Base-by-base conservation (phyloP, 305 asterid species). In the Solanum hybrid region DNA sequence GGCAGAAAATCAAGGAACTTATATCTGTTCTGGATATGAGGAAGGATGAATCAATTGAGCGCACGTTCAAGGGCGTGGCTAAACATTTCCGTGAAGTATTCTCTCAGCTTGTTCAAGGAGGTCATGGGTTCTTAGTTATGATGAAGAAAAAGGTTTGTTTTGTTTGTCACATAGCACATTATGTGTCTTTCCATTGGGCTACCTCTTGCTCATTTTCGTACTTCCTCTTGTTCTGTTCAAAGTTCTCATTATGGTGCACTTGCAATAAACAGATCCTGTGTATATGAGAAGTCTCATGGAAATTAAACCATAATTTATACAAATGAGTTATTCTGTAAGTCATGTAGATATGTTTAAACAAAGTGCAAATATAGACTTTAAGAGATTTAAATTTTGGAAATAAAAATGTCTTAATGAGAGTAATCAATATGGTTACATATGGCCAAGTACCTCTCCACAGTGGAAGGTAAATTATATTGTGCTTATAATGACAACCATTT, bases 11-110 rank as follows among this genome's bases (percentile, higher is more conserved):
- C 93, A 95, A 95, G 93, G 99, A 98, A 89, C 99, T 98, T 92
- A 94, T 98, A 94, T 90, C 94, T 79, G 98, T 95, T 89, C 91
- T 98, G 95, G 99, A 98, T 94, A 95, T 95, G 99, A 95, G 99
- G 93, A 98, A 98, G 93, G 99, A 98, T 91, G 99, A 98, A 92
- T 97, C 99, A 22, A 98, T 97, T 89, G 99, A 98, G 90, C 99
- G 99, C 85, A 98, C 99, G 12, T 98, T 97, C 92, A 98, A 98
- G 93, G 99, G 99, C 2, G 99, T 98, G 88, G 99, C 99, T 86
- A 98, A 93, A 94, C 97, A 98, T 94, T 98, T 97, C 88, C 98
- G 99, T 88, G 99, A 98, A 92, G 99, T 98, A 79, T 97, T 98
- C 91, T 94, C 99, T 65, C 99, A 98, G 92, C 98, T 98, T 51